Evolutionary conservation across 495 filamentous ascomycete genomes (phyloP), one percentile per base, ranked within the genome.

Genomic region (Penicillium robsamsonii): DNA sequence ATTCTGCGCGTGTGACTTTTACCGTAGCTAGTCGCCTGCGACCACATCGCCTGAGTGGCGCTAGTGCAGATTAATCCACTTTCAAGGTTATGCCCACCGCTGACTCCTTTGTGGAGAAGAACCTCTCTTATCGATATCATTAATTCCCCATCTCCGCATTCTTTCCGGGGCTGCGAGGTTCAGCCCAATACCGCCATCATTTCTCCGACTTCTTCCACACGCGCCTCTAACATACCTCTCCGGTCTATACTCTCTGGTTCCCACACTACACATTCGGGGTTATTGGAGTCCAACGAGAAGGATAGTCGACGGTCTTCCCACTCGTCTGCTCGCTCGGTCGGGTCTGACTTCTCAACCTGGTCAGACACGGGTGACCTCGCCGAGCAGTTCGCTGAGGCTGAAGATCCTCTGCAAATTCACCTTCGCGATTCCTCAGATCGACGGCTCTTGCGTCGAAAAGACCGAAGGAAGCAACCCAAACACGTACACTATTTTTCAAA

Each of bases 291-390:
- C 22, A 71, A 74, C 66, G 81, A 84, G 63, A 71, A 75, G 61
- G 68, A 69, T 53, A 78, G 73, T 62, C 77, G 76, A 56, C 81
- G 74, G 20, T 81, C 78, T 52, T 79, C 79, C 62, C 76, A 77
- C 62, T 85, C 83, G 56, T 79, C 76, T 50, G 70, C 75, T 74
- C 80, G 76, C 70, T 87, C 85, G 53, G 78, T 72, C 62, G 84
- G 81, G 66, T 90, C 88, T 50, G 86, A 87, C 61, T 87, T 88
- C 70, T 92, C 90, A 29, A 71, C 83, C 53, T 96, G 91, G 92
- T 90, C 90, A 67, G 91, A 96, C 66, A 94, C 92, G 46, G 94
- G 91, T 50, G 94, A 97, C 74, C 82, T 97, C 56, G 88, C 88
- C 61, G 91, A 96, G 75, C 92, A 95, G 79, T 80, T 91, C 61